Evolutionary conservation across 2,329 filamentous ascomycete species (phyloP), one percentile per base, ranked within the genome.

Genomic region (Aureobasidium pullulans): DNA sequence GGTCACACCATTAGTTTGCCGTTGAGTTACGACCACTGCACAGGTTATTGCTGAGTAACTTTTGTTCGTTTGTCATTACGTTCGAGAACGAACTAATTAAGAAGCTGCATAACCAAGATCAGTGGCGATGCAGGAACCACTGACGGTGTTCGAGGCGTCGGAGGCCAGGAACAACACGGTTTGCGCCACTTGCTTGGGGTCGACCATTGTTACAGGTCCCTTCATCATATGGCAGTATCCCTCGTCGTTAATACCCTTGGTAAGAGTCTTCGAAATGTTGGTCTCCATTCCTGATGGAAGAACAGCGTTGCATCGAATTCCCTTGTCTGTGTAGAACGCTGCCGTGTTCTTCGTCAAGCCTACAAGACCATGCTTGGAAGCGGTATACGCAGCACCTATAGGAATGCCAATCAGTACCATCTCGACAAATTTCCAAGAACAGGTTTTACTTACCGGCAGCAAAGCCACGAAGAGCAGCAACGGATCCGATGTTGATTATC

Each of bases 311-410:
- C 74, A 76, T 52, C 77, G 75, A 61, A 85, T 81, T 28, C 81
- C 81, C 69, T 79, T 78, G 32, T 72, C 70, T 1, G 76, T 77
- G 65, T 85, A 85, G 65, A 75, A 81, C 0, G 77, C 75, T 2
- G 81, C 82, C 13, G 81, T 85, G 69, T 81, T 84, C 68, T 79
- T 81, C 13, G 80, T 82, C 60, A 84, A 68, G 1, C 78, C 81
- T 3, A 81, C 65, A 13, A 84, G 66, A 9, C 77, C 81, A 64
- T 83, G 80, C 69, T 84, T 83, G 68, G 73, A 76, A 0, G 76
- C 74, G 0, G 79, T 81, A 65, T 83, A 82, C 16, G 79, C 78
- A 10, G 73, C 75, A 31, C 79, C 79, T 67, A 19, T 6, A 19
- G n/a, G 40, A 3, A n/a, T 10, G 6, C 11, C 6, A 8, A 9